These are phyloP conservation scores for Obba rivulosa DNA, from an alignment of 768 basidiomycete genomes.

Conservation along the genomic window DNA sequence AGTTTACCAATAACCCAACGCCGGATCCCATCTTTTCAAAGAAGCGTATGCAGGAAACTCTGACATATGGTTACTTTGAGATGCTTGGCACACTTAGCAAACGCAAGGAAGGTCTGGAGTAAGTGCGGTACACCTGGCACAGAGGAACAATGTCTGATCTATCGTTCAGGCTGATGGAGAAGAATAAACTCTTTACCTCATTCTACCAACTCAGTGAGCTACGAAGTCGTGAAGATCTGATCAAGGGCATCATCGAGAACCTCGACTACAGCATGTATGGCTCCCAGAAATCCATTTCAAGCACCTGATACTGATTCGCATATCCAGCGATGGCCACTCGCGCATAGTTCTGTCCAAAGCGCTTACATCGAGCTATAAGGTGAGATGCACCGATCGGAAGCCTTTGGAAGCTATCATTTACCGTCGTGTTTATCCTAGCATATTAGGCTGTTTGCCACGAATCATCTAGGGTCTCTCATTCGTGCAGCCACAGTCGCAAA, in stretches of 20 bases:
- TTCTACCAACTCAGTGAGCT: conserved; percentile 95
- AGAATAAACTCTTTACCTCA: conserved; percentile 88
- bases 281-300: neutral
- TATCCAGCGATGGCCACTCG: conserved; percentile 87
- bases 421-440: conserved; percentile 54
- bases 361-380: conserved; percentile 89
- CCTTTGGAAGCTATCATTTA: neutral
- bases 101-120: conserved; percentile 87
- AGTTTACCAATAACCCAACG: conserved; percentile 71
- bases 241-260: conserved; percentile 86
- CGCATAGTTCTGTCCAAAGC: conserved; percentile 93
- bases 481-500: conserved; percentile 58
- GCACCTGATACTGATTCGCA: conserved; percentile 8
- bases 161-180: conserved; percentile 69
- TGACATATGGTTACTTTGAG: conserved; percentile 91
- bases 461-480: conserved; percentile 79
- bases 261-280: conserved; percentile 86
- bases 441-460: conserved; percentile 83
- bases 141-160: neutral
- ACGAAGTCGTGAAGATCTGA: conserved; percentile 85
- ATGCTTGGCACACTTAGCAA: conserved; percentile 92
- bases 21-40: conserved; percentile 84
- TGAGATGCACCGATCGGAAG: conserved; percentile 24
- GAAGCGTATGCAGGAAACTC: conserved; percentile 69
- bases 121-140: conserved; percentile 23